phyloP scores from a whole-genome alignment of 192 early-diverging fungal species.

The Coemansia guatemalensis region DNA sequence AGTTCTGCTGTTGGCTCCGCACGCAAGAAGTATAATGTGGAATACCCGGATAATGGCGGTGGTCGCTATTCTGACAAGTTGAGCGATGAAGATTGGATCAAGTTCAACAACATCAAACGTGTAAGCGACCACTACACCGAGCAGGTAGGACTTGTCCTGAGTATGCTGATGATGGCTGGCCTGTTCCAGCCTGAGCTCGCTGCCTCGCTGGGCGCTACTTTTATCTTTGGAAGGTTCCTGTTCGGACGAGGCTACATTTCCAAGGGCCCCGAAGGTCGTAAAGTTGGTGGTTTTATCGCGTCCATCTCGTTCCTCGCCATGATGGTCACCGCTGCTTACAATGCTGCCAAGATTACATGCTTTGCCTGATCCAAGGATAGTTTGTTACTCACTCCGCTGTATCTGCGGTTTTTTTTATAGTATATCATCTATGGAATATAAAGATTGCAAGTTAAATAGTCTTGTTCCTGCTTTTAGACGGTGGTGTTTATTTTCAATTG shows the following conservation, averaged over 20 bases:
- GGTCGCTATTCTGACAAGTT: slow-evolving; percentile 52
- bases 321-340: slow-evolving; percentile 25
- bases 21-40: slow-evolving; percentile 53
- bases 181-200: slow-evolving; percentile 48
- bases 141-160: slow-evolving; percentile 29
- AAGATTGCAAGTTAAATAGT: neutral
- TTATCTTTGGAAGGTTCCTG: slow-evolving; percentile 37
- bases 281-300: slow-evolving; percentile 24
- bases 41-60: slow-evolving; percentile 52
- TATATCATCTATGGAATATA: neutral
- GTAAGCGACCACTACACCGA: slow-evolving; percentile 55
- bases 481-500: neutral
- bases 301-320: slow-evolving; percentile 19
- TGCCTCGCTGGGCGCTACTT: slow-evolving; percentile 22
- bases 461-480: neutral
- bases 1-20: slow-evolving; percentile 12
- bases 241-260: slow-evolving; percentile 35
- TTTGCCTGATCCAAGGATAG: slow-evolving; percentile 18
- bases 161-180: slow-evolving; percentile 33
- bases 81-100: slow-evolving; percentile 50
- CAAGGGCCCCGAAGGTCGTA: slow-evolving; percentile 32
- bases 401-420: neutral
- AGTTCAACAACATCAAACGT: slow-evolving; percentile 55
- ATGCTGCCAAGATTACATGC: slow-evolving; percentile 14
- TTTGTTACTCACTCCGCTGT: neutral